Base-by-base conservation (phyloP, 768 basidiomycete species). In the Xerocomellus intermedius region DNA sequence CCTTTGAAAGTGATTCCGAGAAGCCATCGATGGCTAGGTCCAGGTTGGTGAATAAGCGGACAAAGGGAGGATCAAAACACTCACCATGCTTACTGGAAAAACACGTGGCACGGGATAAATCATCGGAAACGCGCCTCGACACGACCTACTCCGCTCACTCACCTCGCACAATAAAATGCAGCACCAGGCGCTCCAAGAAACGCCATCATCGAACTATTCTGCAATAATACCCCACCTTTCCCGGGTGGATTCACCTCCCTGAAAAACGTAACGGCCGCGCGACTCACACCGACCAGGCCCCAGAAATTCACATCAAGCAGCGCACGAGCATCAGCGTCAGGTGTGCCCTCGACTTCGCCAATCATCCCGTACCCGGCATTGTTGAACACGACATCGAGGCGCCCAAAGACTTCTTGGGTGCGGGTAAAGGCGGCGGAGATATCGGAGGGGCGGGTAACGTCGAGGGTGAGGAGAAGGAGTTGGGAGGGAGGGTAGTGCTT, bases 311-410 rank as follows among this genome's bases (percentile, higher is more conserved):
- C 69, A 28, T 76, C 73, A 46, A 77, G 74, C 55, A 71, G n/a
- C 4, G 56, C 51, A 4, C 73, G 64, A 5, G 73, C 74, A 1
- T 64, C 62, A 0, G 58, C 60, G 6, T 70, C 69, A 2, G 69
- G 57, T 16, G 65, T 69, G 19, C 59, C 65, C 58, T 78, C 77
- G 24, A 71, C 60, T 44, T 77, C 73, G 9, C 64, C 66, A 2
- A 71, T 26, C 10, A 72, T 39, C 0, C 45, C 60, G 26, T 62
- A 66, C 35, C 58, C 66, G 51, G 78, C 77, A 58, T 79, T 80
- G 63, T 72, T 77, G 64, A 73, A 73, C 5, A 79, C 77, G 48
- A 78, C 73, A 51, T 79, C 77, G 30, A 78, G 63, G 13, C 73
- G 56, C 1, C 74, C 74, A 61, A 78, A 78, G 5, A 56, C 56